Evolutionary conservation across 2,329 filamentous ascomycete species (phyloP).

Genomic region (Bipolaris oryzae): DNA sequence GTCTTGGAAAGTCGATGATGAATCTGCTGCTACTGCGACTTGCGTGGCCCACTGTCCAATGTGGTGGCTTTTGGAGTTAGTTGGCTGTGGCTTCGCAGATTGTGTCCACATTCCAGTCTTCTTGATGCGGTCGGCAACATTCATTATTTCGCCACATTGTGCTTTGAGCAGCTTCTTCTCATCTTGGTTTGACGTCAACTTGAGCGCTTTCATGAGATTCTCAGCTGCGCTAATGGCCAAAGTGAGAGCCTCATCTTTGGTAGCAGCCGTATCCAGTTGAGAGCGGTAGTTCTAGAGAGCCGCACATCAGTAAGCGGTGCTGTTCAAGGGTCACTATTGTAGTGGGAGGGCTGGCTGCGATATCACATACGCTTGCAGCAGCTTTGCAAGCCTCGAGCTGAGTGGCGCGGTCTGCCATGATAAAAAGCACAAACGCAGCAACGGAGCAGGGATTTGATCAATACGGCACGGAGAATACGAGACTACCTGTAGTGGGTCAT

Average conservation of each 20-base stretch:
- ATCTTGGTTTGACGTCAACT: slow-evolving; percentile 62
- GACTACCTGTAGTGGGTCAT: slow-evolving; percentile 12
- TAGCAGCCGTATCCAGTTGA: slow-evolving; percentile 57
- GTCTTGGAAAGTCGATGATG: slow-evolving; percentile 2
- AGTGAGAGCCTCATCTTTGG: slow-evolving; percentile 69
- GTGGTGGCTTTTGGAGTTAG: slow-evolving; percentile 16
- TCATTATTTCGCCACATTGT: slow-evolving; percentile 73
- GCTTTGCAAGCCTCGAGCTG: slow-evolving; percentile 40
- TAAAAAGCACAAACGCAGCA: slow-evolving; percentile 6
- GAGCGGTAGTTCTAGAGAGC: slow-evolving; percentile 38
- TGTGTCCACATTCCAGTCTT: slow-evolving; percentile 33
- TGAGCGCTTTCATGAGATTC: slow-evolving; percentile 77
- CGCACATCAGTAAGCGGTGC: slow-evolving; percentile 24
- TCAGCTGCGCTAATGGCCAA: slow-evolving; percentile 80
- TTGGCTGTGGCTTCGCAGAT: slow-evolving; percentile 8
- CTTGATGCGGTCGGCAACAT: slow-evolving; percentile 78
- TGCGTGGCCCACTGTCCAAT: slow-evolving; percentile 33
- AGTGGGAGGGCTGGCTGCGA: slow-evolving; percentile 15
- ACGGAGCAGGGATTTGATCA: background rate
- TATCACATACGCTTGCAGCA: slow-evolving; percentile 44
- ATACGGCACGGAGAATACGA: background rate
- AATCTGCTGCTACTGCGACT: slow-evolving; percentile 19
- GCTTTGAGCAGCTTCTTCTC: slow-evolving; percentile 71
- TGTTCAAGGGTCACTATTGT: background rate
- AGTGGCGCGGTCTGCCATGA: slow-evolving; percentile 36